Evolutionary conservation across 2,329 filamentous ascomycete species (phyloP).

Genomic region (Trichoderma koningii): DNA sequence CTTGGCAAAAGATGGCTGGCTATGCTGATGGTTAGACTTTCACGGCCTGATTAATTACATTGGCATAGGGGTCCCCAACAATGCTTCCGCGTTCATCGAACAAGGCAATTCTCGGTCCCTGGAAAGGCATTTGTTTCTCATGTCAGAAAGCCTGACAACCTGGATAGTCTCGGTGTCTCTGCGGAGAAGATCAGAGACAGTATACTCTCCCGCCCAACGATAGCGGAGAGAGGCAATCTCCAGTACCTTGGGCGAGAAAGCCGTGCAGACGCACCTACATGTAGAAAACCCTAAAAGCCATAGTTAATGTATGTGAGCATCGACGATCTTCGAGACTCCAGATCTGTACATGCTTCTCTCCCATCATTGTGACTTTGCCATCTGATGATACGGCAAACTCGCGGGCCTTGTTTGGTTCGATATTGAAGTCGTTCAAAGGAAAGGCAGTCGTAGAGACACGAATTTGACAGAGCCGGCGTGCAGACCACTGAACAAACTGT

Average conservation of each 20-base stretch:
- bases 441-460: no score
- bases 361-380: neutral
- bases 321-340: neutral
- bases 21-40: no score
- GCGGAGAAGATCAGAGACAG: neutral
- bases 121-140: neutral
- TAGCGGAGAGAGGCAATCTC: neutral
- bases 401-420: fast-evolving
- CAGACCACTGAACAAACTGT: neutral
- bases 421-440: no score
- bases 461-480: fast-evolving
- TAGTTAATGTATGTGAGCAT: neutral
- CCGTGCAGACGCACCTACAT: neutral
- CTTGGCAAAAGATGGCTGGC: neutral
- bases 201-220: neutral
- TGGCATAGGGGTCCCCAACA: neutral
- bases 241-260: neutral
- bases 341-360: neutral
- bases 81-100: fast-evolving
- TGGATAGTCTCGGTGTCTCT: neutral
- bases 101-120: neutral
- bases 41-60: neutral
- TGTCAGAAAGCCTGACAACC: neutral
- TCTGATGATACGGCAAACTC: neutral
- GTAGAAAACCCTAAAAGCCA: neutral